Percentiles rank a stretch among this genome's conserved stretches.
phyloP scores from a whole-genome alignment of 2,329 filamentous ascomycete genomes.

The Ophiosphaerella korrae region DNA sequence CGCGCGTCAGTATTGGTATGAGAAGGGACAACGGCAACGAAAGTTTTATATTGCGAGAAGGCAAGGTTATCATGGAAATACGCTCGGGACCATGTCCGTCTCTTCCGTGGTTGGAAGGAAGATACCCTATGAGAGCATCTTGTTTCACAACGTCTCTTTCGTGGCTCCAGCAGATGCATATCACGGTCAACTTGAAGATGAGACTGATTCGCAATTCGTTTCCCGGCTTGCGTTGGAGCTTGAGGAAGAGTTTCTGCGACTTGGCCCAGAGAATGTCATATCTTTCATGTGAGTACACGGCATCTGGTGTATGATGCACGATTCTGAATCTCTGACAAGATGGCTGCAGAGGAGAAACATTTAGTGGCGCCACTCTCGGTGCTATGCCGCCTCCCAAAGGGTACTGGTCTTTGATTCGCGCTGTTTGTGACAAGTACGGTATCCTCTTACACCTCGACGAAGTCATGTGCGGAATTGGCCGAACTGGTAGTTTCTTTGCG shows the following conservation, averaged over 20 bases:
- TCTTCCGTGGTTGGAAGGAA: slow-evolving; percentile 65
- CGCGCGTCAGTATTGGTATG: slow-evolving; percentile 57
- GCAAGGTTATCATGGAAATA: slow-evolving; percentile 71
- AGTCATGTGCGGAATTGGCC: no score
- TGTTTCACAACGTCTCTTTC: slow-evolving; percentile 60
- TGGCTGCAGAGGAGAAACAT: slow-evolving; percentile 29
- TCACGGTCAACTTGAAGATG: slow-evolving; percentile 56
- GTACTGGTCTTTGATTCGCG: slow-evolving; percentile 61
- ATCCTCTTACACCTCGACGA: no score
- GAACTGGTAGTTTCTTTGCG: no score
- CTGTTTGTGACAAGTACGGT: slow-evolving; percentile 56
- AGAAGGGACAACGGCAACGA: slow-evolving; percentile 57
- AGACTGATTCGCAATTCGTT: slow-evolving; percentile 65
- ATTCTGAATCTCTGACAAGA: no score
- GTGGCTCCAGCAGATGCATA: slow-evolving; percentile 73
- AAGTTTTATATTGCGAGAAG: slow-evolving; percentile 66
- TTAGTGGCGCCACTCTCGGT: slow-evolving; percentile 44
- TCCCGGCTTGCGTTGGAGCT: slow-evolving; percentile 65
- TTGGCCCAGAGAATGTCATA: slow-evolving; percentile 55
- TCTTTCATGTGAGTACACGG: slow-evolving; percentile 44
- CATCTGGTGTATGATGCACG: no score
- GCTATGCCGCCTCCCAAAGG: slow-evolving; percentile 58
- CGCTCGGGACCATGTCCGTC: slow-evolving; percentile 67
- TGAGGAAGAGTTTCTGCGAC: slow-evolving; percentile 64
- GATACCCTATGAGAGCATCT: slow-evolving; percentile 64